These are phyloP conservation scores for Phytophthora cryptogea DNA, from an alignment of 352 stramenopile genomes.

Conservation along the genomic window DNA sequence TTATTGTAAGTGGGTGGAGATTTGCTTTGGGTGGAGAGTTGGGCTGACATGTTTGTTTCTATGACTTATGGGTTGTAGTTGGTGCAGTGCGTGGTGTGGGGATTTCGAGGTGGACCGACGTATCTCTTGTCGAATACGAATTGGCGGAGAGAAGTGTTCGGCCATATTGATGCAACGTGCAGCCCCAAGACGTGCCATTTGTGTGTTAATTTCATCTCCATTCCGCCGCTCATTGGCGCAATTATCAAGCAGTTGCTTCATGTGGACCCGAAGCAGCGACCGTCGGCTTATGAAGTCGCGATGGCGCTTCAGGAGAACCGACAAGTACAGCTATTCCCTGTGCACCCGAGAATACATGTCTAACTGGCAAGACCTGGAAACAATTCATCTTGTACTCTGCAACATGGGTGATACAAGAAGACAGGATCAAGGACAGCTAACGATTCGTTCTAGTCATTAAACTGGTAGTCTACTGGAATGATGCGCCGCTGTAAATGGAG, in stretches of 20 bases:
- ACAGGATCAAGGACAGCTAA: too few relatives aligned
- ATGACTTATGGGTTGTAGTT: slow-evolving; percentile 39
- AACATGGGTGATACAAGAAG: neutral
- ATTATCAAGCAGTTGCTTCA: slow-evolving; percentile 84
- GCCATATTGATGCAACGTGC: slow-evolving; percentile 73
- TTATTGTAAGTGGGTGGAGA: slow-evolving; percentile 64
- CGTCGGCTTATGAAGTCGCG: slow-evolving; percentile 75
- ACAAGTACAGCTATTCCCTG: slow-evolving; percentile 58
- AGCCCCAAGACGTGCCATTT: slow-evolving; percentile 60
- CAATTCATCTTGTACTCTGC: neutral
- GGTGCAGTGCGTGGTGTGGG: slow-evolving; percentile 83
- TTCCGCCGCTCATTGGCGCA: slow-evolving; percentile 70
- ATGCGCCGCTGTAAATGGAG: slow-evolving; percentile 15
- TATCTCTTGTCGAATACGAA: slow-evolving; percentile 63
- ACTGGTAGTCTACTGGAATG: slow-evolving; percentile 6
- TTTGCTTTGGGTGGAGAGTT: neutral
- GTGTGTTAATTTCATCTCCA: slow-evolving; percentile 82
- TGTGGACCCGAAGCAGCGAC: slow-evolving; percentile 62
- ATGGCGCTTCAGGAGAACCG: slow-evolving; percentile 71
- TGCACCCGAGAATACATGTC: slow-evolving; percentile 28
- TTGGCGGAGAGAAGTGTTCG: slow-evolving; percentile 78
- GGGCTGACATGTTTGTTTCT: slow-evolving; percentile 3
- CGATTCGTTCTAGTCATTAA: neutral
- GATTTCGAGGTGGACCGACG: slow-evolving; percentile 68
- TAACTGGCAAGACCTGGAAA: neutral